Evolutionary conservation across 169 alveolate species (phyloP), one percentile per base, ranked within the genome.

Genomic region (Babesia caballi): DNA sequence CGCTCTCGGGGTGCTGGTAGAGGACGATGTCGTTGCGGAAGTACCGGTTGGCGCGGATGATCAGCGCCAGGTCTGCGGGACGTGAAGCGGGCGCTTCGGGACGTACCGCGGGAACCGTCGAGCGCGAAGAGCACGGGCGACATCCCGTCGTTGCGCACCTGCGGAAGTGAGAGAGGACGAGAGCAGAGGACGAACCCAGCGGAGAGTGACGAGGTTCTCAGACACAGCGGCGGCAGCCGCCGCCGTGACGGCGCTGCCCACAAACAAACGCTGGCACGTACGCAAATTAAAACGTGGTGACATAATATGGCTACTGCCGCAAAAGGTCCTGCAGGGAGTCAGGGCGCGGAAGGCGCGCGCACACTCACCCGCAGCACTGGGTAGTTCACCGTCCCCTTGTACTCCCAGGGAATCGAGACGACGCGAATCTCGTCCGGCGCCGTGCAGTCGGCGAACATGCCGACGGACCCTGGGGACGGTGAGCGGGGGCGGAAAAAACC

Each of bases 311-410:
- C 2, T 15, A 14, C 30, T 61, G 38, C 66, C 21, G 38, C 41
- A 68, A 21, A 11, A 57, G n/a, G 19, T 52, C 57, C 46, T 77
- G 49, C 35, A 6, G 23, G 0, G 35, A 30, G 21, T 9, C 23
- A 33, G 19, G 44, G 8, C 15, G 8, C 15, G 23, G 14, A 15
- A 25, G 28, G 19, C 25, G 15, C 21, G 21, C n/a, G 52, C 63
- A 28, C 65, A 68, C 71, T 67, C 36, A 78, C 87, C 54, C 70
- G 21, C n/a, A 78, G 78, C 47, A 27, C 83, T 9, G 82, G 63
- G 54, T 67, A 78, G 54, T 71, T 78, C 52, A 78, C 82, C 28
- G 81, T 38, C 38, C 87, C 87, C 73, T 81, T 81, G 74, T 81
- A 81, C 3, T 84, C 71, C 71, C 75, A 81, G 8, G 88, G 88